Conservation (phyloP, 225 moss, liverwort and hornwort species). For the Straminergon stramineum region DNA sequence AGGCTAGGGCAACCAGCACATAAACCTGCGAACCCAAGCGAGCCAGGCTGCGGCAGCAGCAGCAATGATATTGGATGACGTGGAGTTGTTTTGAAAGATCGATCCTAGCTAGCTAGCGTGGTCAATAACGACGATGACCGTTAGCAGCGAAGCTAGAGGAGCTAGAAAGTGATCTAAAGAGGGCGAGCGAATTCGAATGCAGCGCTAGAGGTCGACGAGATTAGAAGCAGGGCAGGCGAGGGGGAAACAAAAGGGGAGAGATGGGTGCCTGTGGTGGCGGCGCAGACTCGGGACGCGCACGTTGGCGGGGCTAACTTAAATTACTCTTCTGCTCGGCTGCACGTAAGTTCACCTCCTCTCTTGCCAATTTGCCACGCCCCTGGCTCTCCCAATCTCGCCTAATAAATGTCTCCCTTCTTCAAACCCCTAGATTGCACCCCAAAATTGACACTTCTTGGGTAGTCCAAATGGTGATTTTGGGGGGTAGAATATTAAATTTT, state of each 20-base stretch:
- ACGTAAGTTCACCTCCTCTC: neutral
- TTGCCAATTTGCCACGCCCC: neutral
- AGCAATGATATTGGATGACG: neutral
- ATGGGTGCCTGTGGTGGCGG: neutral
- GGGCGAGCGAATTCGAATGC: neutral
- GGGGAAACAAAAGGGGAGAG: neutral
- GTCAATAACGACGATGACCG: neutral
- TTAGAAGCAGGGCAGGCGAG: neutral
- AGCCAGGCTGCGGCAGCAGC: neutral
- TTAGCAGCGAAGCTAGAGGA: neutral
- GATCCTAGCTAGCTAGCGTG: neutral
- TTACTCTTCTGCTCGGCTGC: conserved; percentile 14
- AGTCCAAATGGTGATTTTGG: too few species aligned
- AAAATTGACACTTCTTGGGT: too few species aligned
- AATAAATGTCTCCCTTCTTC: too few species aligned
- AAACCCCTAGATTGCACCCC: neutral
- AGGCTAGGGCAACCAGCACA: neutral
- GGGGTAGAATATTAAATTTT: neutral
- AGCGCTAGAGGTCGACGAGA: neutral
- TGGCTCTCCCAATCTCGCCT: neutral
- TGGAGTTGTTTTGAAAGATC: neutral
- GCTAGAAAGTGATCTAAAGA: neutral
- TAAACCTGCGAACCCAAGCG: neutral
- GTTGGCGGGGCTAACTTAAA: neutral
- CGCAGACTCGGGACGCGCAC: conserved; percentile 4